Evolutionary conservation across 2,329 filamentous ascomycete genomes (phyloP), one percentile per base, ranked within the genome.

Genomic region (Cryoendolithus antarcticus): DNA sequence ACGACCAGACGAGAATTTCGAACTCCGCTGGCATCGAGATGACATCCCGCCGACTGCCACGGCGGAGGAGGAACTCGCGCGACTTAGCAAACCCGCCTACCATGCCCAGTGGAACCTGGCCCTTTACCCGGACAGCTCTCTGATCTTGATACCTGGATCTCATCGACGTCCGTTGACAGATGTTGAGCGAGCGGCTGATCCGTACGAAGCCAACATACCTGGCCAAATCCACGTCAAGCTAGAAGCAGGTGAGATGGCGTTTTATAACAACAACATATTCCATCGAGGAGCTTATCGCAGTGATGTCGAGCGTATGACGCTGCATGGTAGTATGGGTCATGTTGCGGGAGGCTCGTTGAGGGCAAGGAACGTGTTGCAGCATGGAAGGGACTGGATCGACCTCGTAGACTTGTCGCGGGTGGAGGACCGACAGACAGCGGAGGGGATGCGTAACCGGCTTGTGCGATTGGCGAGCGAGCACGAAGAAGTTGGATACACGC

Each of bases 31-130:
- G 86, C 86, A 94, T 57, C 69, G 86, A 27, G 86, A 94, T 55
- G 85, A 93, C 54, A 79, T 93, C 34, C 67, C 77, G 2, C 70
- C 77, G n/a, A 66, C 70, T 1, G 82, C 78, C 0, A 69, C 67
- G 0, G 55, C 74, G 0, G 77, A 79, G 12, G 77, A 88, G 53
- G 86, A 93, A 59, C 53, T 74, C 32, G 62, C 61, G 33, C 63
- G 80, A 21, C 63, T 93, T 37, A 55, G 58, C 1, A 63, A 72
- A 44, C 72, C 76, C 0, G 76, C 79, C 41, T 76, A 72, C 51
- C 85, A 91, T 52, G 80, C 85, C 30, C 86, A 94, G 64, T 94
- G 85, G 74, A 94, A 94, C 58, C 67, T 93, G 32, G 80, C 86
- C 6, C 67, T 93, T 6, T 86, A 77, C 56, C 74, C 80, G 29